phyloP scores from a whole-genome alignment of 257 asterid genomes.

The Przewalskia tangutica region DNA sequence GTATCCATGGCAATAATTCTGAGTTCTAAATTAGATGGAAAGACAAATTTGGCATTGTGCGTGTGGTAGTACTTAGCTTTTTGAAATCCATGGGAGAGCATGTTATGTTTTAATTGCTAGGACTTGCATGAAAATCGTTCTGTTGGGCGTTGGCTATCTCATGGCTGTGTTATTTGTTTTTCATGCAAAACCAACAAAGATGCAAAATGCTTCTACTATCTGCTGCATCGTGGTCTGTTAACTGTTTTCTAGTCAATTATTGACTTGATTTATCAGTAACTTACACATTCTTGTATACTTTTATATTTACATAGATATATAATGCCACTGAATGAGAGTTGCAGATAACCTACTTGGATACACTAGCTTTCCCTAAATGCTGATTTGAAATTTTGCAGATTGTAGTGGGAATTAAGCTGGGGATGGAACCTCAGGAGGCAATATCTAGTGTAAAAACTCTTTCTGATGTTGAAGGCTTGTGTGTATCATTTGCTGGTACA shows the following conservation, averaged over 20 bases:
- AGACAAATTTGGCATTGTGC: neutral
- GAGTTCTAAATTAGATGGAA: neutral
- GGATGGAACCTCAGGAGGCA: conserved; percentile 72
- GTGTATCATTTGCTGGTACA: conserved; percentile 58
- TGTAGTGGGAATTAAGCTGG: conserved; percentile 71
- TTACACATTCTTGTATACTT: neutral
- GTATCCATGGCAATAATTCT: neutral
- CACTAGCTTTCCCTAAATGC: neutral
- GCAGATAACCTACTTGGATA: neutral
- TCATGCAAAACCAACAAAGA: neutral
- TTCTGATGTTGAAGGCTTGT: conserved; percentile 83
- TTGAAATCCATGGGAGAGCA: neutral
- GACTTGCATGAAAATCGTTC: neutral
- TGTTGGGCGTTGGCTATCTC: neutral
- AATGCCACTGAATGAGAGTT: neutral
- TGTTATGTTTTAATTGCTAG: neutral
- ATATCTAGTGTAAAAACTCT: conserved; percentile 60
- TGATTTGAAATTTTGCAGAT: conserved; percentile 39
- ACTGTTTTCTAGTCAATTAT: neutral
- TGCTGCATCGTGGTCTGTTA: neutral
- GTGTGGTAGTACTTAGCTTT: neutral
- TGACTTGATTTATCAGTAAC: neutral
- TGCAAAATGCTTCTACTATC: neutral
- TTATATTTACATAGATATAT: neutral
- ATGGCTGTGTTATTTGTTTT: neutral